phyloP scores from a whole-genome alignment of 192 early-diverging fungal genomes.

The Geranomyces variabilis region DNA sequence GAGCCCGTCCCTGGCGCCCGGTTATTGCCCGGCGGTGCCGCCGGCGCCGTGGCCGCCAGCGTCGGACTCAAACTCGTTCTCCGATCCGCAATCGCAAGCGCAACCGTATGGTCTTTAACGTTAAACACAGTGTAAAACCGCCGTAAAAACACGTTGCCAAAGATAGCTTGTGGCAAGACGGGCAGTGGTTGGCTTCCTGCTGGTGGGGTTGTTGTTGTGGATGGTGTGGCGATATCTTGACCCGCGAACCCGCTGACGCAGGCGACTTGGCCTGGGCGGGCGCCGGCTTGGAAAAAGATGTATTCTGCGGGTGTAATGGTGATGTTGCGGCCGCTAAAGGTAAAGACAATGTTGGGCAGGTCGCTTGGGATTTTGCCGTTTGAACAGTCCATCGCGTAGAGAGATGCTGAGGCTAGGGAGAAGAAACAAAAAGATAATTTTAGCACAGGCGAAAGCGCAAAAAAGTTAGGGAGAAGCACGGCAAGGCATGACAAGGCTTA shows the following conservation, averaged over 20 bases:
- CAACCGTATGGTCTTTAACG: slow-evolving; percentile 19
- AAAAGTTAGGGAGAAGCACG: too few species aligned
- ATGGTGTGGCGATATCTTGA: slow-evolving; percentile 19
- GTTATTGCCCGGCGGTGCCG: too few species aligned
- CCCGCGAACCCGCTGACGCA: slow-evolving; percentile 37
- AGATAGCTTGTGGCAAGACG: slow-evolving; percentile 25
- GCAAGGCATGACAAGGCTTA: too few species aligned
- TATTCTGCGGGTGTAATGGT: slow-evolving; percentile 27
- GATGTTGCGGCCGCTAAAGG: slow-evolving; percentile 5
- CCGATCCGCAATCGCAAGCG: slow-evolving; percentile 37
- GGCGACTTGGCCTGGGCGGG: slow-evolving; percentile 9
- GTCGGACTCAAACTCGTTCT: neutral
- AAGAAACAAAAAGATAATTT: too few species aligned
- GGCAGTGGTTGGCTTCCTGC: neutral
- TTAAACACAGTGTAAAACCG: slow-evolving; percentile 52
- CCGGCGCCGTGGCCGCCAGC: too few species aligned
- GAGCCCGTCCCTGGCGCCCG: too few species aligned
- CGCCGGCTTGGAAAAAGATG: slow-evolving; percentile 23
- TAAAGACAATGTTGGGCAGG: slow-evolving; percentile 19
- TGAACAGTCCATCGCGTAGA: slow-evolving; percentile 28
- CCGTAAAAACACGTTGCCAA: slow-evolving; percentile 48
- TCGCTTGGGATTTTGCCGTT: slow-evolving; percentile 15
- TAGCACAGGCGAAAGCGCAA: too few species aligned
- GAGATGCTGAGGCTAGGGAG: neutral
- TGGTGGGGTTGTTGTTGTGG: neutral